These are phyloP conservation scores for Arthromyces matolae DNA, from an alignment of 768 basidiomycete species.

Conservation along the genomic window DNA sequence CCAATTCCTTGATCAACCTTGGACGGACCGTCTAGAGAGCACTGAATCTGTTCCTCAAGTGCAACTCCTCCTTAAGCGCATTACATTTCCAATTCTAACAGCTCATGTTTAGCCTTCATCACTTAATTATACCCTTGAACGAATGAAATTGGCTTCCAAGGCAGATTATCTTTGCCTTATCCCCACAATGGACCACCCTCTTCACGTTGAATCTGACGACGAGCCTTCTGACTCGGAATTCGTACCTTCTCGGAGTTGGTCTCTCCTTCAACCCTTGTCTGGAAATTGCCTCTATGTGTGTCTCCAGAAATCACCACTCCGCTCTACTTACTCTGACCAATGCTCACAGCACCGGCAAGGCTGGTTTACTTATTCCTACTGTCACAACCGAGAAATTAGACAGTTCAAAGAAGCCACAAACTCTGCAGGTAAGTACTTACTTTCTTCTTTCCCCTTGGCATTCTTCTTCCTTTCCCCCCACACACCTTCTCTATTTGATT, in stretches of 20 bases:
- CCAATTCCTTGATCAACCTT: constrained; percentile 72
- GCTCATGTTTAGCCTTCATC: constrained; percentile 19
- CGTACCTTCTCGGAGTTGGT: constrained; percentile 76
- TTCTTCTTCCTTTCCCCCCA: constrained; percentile 3
- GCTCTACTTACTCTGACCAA: constrained; percentile 24
- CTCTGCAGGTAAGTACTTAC: constrained; percentile 51
- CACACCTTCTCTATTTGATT: constrained; percentile 6
- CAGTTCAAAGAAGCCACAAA: constrained; percentile 89
- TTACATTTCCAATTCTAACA: constrained; percentile 17
- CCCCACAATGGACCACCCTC: constrained; percentile 55
- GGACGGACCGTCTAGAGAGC: constrained; percentile 51
- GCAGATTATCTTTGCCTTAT: constrained; percentile 77
- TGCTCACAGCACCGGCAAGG: constrained; percentile 70
- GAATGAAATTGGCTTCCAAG: constrained; percentile 68
- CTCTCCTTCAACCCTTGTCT: constrained; percentile 71
- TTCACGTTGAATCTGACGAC: constrained; percentile 41
- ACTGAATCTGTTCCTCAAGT: constrained; percentile 35
- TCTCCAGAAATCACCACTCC: too few relatives aligned
- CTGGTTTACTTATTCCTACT: constrained; percentile 98
- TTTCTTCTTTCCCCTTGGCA: constrained; percentile 15
- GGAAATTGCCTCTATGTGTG: constrained; percentile 85
- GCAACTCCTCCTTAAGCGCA: constrained; percentile 21
- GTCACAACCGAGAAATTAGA: constrained; percentile 91
- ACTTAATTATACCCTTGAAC: constrained; percentile 56
- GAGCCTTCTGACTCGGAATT: constrained; percentile 51